Conservation (phyloP, 306 rosid genomes). For the Argentina anserina region DNA sequence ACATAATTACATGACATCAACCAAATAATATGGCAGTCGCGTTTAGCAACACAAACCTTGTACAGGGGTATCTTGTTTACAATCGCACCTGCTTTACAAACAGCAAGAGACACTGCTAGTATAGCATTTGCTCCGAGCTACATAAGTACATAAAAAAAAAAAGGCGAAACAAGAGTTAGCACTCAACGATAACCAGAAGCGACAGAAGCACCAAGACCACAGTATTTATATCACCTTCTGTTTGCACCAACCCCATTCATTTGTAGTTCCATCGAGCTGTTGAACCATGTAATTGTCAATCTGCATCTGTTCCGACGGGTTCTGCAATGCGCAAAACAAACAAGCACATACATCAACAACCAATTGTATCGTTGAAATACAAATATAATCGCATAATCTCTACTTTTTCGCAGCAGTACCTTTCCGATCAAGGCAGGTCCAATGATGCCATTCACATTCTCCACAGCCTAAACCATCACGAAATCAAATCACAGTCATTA, state of each 20-base stretch:
- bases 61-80: constrained; percentile 63
- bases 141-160: neutral
- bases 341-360: neutral
- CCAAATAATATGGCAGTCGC: neutral
- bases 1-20: neutral
- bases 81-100: constrained; percentile 73
- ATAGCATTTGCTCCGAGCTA: constrained; percentile 86
- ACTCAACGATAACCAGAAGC: neutral
- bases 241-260: constrained; percentile 92
- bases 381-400: too few species aligned
- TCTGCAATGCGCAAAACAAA: constrained; percentile 28
- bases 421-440: constrained; percentile 71
- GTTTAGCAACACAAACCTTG: constrained; percentile 38
- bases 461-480: constrained; percentile 50
- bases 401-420: too few species aligned
- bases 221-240: constrained; percentile 43
- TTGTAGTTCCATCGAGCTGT: constrained; percentile 76
- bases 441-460: constrained; percentile 55
- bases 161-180: neutral
- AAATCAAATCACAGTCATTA: neutral
- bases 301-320: constrained; percentile 60
- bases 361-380: neutral
- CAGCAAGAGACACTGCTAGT: constrained; percentile 75
- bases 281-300: constrained; percentile 77
- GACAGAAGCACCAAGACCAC: neutral